A percentile compares a stretch with the other conserved stretches of the same genome.
phyloP scores from a whole-genome alignment of 306 rosid genomes.

The Lathyrus oleraceus region DNA sequence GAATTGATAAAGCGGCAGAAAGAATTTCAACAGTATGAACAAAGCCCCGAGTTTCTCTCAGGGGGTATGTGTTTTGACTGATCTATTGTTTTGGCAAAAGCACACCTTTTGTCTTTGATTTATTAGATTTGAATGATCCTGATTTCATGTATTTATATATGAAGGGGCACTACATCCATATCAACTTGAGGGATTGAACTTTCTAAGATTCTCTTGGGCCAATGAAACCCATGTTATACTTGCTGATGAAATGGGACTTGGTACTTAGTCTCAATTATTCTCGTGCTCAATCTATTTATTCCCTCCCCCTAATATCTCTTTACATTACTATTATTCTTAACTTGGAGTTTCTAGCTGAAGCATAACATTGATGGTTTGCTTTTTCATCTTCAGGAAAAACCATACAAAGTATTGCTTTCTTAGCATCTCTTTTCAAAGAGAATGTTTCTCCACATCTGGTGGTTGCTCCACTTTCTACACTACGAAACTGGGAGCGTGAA shows the following conservation, averaged over 20 bases:
- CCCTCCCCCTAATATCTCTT: constrained; percentile 19
- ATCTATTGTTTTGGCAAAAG: constrained; percentile 25
- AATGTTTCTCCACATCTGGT: constrained; percentile 78
- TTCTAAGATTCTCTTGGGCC: constrained; percentile 94
- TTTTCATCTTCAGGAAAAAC: constrained; percentile 75
- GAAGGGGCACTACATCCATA: constrained; percentile 89
- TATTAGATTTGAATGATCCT: constrained; percentile 34
- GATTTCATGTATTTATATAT: constrained; percentile 40
- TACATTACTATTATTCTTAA: not conserved
- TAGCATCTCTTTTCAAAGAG: constrained; percentile 87
- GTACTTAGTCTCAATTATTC: constrained; percentile 49
- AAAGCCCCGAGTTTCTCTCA: constrained; percentile 82
- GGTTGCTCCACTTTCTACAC: constrained; percentile 96
- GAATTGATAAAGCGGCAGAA: constrained; percentile 65
- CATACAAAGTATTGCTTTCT: constrained; percentile 93
- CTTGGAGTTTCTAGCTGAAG: constrained; percentile 24
- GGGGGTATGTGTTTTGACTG: constrained; percentile 54
- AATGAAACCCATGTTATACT: constrained; percentile 97
- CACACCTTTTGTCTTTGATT: constrained; percentile 9
- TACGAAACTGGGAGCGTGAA: constrained; percentile 97
- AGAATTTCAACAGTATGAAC: constrained; percentile 87
- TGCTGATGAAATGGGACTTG: constrained; percentile 99
- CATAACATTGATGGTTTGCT: constrained; percentile 26
- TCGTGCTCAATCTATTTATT: constrained; percentile 27
- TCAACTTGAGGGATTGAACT: constrained; percentile 98